Evolutionary conservation across 2,329 filamentous ascomycete genomes (phyloP), one percentile per base, ranked within the genome.

Genomic region (Sarocladium brachiariae): DNA sequence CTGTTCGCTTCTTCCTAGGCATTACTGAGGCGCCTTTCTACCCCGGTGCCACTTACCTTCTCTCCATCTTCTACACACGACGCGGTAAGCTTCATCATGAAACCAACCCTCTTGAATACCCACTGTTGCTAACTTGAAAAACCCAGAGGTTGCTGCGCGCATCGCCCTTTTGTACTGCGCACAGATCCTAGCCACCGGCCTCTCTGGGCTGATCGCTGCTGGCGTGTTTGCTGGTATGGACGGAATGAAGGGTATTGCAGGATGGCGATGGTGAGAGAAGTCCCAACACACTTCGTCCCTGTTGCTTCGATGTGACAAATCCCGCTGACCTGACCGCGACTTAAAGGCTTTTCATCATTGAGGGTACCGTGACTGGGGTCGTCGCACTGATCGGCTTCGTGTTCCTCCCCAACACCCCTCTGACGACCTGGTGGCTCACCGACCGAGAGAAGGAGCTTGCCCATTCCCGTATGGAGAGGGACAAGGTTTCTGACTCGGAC

Each of bases 101-200:
- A 30, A 9, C n/a, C 16, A 3, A n/a, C 2, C 1, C 2, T 11
- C 25, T 18, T 9, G 23, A 14, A n/a, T n/a, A n/a, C n/a, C n/a
- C n/a, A n/a, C n/a, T 19, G 27, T n/a, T 51, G 54, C 11, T 72
- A 0, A 58, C 27, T 30, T 30, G 7, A 7, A 71, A 0, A 75
- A 72, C 45, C 85, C 58, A 59, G 84, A 85, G 61, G 68, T 85
- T 2, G 80, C 77, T 4, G 69, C 83, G 27, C 71, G 82, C 3
- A 84, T 81, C 24, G 79, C 81, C 3, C 66, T 83, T 2, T 71
- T 69, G 2, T 69, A 76, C 54, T 81, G 81, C 1, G 85, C 83
- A 0, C 80, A 81, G 5, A 70, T 87, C 13, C 73, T 87, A 2
- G 83, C 80, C 1, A 83, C 83, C 1, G 84, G 83, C 0, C 86